Conservation (phyloP, 192 early-diverging fungal genomes). For the Rhizoclosmatium sp. region DNA sequence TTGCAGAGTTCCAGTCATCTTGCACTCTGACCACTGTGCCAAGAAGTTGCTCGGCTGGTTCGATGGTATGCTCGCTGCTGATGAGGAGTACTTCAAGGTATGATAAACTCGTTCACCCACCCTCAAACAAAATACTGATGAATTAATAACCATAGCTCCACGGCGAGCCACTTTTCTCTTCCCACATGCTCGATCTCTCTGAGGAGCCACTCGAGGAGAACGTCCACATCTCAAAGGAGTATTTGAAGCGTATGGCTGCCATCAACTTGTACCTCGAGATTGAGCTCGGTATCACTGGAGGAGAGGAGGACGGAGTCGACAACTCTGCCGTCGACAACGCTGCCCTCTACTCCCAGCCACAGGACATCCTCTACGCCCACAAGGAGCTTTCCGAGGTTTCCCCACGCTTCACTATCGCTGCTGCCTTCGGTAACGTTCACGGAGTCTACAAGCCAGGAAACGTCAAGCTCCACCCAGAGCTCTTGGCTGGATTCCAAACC, state of each 20-base stretch:
- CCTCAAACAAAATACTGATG: no score
- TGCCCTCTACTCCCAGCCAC: slow-evolving; percentile 92
- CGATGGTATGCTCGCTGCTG: slow-evolving; percentile 94
- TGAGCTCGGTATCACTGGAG: slow-evolving; percentile 98
- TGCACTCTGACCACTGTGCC: slow-evolving; percentile 96
- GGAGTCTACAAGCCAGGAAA: slow-evolving; percentile 77
- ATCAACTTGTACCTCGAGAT: slow-evolving; percentile 93
- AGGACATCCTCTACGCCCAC: slow-evolving; percentile 96
- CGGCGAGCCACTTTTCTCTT: slow-evolving; percentile 95
- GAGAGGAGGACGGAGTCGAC: slow-evolving; percentile 98
- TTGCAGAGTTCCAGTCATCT: slow-evolving; percentile 11
- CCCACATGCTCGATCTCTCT: slow-evolving; percentile 97
- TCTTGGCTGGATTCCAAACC: slow-evolving; percentile 90
- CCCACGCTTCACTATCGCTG: slow-evolving; percentile 87
- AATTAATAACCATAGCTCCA: slow-evolving; percentile 48
- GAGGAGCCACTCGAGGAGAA: slow-evolving; percentile 95
- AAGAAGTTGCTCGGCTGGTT: slow-evolving; percentile 97
- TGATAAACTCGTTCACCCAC: no score
- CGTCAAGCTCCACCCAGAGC: slow-evolving; percentile 91
- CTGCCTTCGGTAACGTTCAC: slow-evolving; percentile 94
- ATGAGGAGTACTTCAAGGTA: slow-evolving; percentile 91
- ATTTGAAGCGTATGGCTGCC: slow-evolving; percentile 89
- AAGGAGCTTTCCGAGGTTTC: slow-evolving; percentile 76
- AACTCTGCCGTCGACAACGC: slow-evolving; percentile 92
- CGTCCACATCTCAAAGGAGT: slow-evolving; percentile 88